These are phyloP conservation scores for Avena insularis DNA, from an alignment of 176 grass and related monocot species.

Conservation along the genomic window DNA sequence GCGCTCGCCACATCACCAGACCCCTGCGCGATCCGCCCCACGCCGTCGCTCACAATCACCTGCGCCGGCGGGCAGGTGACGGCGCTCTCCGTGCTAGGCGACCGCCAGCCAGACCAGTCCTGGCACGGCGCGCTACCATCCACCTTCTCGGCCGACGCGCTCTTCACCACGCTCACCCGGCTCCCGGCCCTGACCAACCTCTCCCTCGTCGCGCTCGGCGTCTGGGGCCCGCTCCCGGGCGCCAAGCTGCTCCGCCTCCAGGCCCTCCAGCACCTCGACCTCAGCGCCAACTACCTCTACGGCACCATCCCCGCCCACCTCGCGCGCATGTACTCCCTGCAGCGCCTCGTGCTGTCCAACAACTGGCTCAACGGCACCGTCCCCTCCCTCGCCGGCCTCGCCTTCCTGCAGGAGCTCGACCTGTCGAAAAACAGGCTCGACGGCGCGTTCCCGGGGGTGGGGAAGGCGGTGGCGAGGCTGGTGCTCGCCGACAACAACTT, in stretches of 20 bases:
- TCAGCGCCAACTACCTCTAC: constrained; percentile 78
- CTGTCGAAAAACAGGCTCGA: constrained; percentile 62
- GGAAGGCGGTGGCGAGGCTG: constrained; percentile 43
- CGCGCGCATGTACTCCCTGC: constrained; percentile 59
- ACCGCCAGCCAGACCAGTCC: constrained; percentile 22
- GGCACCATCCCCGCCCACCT: constrained; percentile 58
- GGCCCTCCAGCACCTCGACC: constrained; percentile 64
- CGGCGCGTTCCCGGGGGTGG: constrained; percentile 61
- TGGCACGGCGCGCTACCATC: constrained; percentile 50
- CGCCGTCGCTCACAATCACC: constrained; percentile 48
- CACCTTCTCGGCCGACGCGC: constrained; percentile 74
- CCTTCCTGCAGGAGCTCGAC: constrained; percentile 71
- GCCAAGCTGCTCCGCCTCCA: constrained; percentile 71
- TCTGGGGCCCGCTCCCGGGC: constrained; percentile 68
- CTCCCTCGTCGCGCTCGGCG: constrained; percentile 68
- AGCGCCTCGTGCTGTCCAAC: constrained; percentile 65
- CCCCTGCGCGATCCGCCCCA: constrained; percentile 62
- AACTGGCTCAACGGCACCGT: constrained; percentile 75
- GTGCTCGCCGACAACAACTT: constrained; percentile 65
- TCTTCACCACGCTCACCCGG: constrained; percentile 81
- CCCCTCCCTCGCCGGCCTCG: constrained; percentile 56
- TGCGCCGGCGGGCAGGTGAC: constrained; percentile 67
- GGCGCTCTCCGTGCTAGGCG: constrained; percentile 57
- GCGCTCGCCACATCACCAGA: constrained; percentile 28
- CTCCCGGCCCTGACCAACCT: constrained; percentile 56